phyloP scores from a whole-genome alignment of 768 basidiomycete species.

The Boletus tylopilopsis region DNA sequence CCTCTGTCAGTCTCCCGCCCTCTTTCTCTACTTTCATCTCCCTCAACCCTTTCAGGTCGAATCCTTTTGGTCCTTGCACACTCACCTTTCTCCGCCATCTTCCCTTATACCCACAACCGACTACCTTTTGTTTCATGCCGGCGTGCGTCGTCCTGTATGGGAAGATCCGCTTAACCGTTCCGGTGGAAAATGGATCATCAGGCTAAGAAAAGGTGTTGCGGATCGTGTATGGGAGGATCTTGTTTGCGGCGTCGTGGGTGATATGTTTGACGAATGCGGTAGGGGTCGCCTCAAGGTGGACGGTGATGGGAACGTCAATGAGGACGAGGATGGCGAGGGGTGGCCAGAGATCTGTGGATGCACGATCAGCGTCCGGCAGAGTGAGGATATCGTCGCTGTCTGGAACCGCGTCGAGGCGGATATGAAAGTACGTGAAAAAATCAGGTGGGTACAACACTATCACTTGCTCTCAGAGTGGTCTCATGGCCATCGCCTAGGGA shows the following conservation, averaged over 20 bases:
- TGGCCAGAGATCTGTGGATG: conserved; percentile 91
- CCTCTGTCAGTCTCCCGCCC: conserved; percentile 55
- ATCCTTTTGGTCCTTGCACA: conserved; percentile 93
- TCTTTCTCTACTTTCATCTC: not conserved
- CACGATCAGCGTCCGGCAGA: conserved; percentile 89
- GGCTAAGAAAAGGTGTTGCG: conserved; percentile 84
- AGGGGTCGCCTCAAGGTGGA: conserved; percentile 27
- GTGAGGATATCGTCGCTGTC: conserved; percentile 89
- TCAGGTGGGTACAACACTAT: conserved; percentile 54
- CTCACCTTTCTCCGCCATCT: conserved; percentile 85
- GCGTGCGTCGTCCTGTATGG: conserved; percentile 89
- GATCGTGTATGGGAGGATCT: conserved; percentile 92
- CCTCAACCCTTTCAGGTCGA: conserved; percentile 58
- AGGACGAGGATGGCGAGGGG: conserved; percentile 37
- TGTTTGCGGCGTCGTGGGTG: conserved; percentile 82
- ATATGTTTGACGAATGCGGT: conserved; percentile 76
- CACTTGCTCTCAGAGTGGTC: conserved; percentile 27
- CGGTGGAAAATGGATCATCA: conserved; percentile 95
- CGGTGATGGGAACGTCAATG: conserved; percentile 35
- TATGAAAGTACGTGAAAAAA: conserved; percentile 69
- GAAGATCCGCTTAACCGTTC: conserved; percentile 86
- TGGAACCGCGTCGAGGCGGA: conserved; percentile 90
- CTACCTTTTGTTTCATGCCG: conserved; percentile 86
- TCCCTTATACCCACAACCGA: conserved; percentile 86
- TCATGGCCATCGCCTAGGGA: conserved; percentile 48